Evolutionary conservation across 495 filamentous ascomycete genomes (phyloP).

Genomic region (Penicillium roqueforti): DNA sequence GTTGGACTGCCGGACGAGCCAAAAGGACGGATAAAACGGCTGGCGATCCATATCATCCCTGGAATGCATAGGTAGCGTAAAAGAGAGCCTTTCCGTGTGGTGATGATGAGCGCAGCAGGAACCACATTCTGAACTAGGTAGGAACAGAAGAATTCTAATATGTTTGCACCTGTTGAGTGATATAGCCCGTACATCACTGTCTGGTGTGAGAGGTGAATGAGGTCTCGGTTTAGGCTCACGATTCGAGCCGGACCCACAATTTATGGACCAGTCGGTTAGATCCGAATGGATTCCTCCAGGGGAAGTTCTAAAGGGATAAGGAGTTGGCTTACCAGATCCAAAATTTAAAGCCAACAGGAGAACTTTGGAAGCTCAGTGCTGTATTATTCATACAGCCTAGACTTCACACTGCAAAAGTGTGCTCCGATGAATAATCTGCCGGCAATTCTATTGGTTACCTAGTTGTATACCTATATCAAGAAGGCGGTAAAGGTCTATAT

Average conservation of each 20-base stretch:
- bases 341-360: too few species aligned
- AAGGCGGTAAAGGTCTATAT: too few species aligned
- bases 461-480: too few species aligned
- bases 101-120: conserved; percentile 3
- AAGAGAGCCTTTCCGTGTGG: conserved; percentile 4
- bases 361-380: too few species aligned
- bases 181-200: conserved; percentile 3
- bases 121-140: not conserved
- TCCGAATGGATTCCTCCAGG: too few species aligned
- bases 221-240: not conserved
- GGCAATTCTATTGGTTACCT: too few species aligned
- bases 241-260: not conserved
- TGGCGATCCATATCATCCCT: conserved; percentile 1
- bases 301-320: too few species aligned
- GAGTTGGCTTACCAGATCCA: too few species aligned
- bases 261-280: not conserved
- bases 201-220: not conserved
- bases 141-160: not conserved
- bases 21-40: conserved; percentile 5
- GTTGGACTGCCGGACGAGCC: conserved; percentile 4
- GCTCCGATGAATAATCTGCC: too few species aligned
- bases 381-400: too few species aligned
- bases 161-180: conserved; percentile 2
- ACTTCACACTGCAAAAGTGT: too few species aligned
- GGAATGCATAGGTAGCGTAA: conserved; percentile 1